phyloP scores from a whole-genome alignment of 305 asterid genomes.

The Solanum hybrid region DNA sequence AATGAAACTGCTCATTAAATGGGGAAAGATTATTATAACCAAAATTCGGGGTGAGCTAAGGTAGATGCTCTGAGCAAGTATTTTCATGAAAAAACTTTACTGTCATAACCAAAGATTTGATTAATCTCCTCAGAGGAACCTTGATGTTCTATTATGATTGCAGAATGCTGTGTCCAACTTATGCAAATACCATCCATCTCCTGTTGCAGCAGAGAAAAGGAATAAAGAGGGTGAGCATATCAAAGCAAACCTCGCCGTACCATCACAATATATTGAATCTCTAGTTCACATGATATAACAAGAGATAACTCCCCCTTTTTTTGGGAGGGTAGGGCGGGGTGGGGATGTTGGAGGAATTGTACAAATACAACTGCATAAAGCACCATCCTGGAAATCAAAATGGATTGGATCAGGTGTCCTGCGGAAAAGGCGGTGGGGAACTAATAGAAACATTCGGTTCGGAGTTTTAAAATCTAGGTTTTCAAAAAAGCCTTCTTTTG shows the following conservation, averaged over 20 bases:
- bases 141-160: neutral
- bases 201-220: neutral
- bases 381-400: neutral
- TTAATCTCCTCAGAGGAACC: neutral
- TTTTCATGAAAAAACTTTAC: neutral
- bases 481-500: neutral
- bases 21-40: neutral
- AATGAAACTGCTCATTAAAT: no score
- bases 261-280: neutral
- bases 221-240: neutral
- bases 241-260: neutral
- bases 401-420: neutral
- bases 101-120: neutral
- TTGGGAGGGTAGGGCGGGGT: no score
- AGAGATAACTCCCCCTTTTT: neutral
- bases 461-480: neutral
- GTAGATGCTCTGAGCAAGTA: neutral
- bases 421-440: neutral
- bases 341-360: neutral
- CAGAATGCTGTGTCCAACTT: neutral
- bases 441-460: neutral
- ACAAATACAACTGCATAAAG: neutral
- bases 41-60: neutral
- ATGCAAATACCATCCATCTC: neutral
- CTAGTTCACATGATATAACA: neutral